These are phyloP conservation scores for Ophiocordyceps camponoti-saundersi DNA, from an alignment of 2,329 filamentous ascomycete genomes.

Conservation along the genomic window DNA sequence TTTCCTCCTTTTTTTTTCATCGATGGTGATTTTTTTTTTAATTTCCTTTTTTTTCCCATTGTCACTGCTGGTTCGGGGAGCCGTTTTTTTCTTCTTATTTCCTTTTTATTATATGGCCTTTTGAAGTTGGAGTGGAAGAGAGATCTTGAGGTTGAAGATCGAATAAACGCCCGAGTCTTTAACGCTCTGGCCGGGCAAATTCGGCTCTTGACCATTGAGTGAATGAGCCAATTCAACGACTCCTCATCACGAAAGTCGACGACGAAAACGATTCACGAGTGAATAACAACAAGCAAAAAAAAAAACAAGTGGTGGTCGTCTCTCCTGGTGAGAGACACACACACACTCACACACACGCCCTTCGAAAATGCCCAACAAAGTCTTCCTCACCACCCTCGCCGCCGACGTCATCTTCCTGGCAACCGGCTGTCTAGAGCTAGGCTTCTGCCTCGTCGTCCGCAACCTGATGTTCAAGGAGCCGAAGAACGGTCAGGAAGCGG, in stretches of 20 bases:
- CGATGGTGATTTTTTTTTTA: background rate
- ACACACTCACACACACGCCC: background rate
- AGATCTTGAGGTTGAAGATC: no score
- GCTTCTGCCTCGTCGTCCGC: slow-evolving; percentile 35
- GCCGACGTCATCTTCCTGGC: slow-evolving; percentile 33
- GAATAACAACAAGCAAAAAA: no score
- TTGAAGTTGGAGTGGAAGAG: no score
- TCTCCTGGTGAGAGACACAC: background rate
- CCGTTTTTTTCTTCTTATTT: no score
- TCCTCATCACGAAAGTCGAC: no score
- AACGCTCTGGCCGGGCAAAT: no score
- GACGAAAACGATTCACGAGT: no score
- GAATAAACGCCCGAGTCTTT: no score
- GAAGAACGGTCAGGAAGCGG: slow-evolving; percentile 27
- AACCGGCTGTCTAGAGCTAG: slow-evolving; percentile 36
- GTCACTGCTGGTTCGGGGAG: no score
- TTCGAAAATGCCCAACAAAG: slow-evolving; percentile 32
- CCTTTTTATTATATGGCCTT: no score
- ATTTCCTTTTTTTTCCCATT: background rate
- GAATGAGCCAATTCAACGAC: no score
- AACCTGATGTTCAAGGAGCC: slow-evolving; percentile 25
- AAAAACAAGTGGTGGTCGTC: background rate
- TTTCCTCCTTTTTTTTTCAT: background rate
- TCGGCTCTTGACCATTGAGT: no score
- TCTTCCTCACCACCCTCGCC: slow-evolving; percentile 30